A percentile compares a stretch with the other conserved stretches of the same genome.
Conservation (phyloP, 2,329 filamentous ascomycete species). For the Camptophora hylomeconis region DNA sequence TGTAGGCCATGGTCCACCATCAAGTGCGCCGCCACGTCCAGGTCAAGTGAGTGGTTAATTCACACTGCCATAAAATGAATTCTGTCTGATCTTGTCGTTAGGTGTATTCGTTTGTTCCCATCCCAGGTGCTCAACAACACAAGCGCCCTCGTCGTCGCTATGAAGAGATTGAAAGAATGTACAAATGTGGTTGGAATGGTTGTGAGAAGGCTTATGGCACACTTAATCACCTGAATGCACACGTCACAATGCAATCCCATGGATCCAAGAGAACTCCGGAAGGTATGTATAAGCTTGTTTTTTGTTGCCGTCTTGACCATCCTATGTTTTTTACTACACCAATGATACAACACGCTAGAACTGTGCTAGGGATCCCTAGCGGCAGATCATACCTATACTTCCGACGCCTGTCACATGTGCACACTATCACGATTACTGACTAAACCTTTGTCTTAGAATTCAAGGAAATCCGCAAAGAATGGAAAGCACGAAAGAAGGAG, state of each 20-base stretch:
- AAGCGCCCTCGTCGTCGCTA: constrained; percentile 88
- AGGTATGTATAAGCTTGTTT: no score
- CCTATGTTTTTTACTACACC: no score
- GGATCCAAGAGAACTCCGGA: constrained; percentile 90
- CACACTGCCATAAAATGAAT: constrained; percentile 20
- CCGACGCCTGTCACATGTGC: no score
- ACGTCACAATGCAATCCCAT: constrained; percentile 98
- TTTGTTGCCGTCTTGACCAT: no score
- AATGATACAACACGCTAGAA: no score
- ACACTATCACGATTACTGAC: no score
- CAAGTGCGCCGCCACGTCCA: constrained; percentile 47
- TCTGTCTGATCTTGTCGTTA: constrained; percentile 26
- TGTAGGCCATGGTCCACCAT: constrained; percentile 46
- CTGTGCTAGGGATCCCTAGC: no score
- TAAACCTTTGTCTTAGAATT: no score
- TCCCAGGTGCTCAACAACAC: constrained; percentile 87
- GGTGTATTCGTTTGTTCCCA: constrained; percentile 96
- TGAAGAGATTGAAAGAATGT: constrained; percentile 99
- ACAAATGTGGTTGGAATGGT: constrained; percentile 97
- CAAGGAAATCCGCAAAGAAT: constrained; percentile 97
- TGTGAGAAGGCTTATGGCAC: constrained; percentile 99
- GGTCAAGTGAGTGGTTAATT: constrained; percentile 38
- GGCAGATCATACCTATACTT: no score
- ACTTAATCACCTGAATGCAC: constrained; percentile 90
- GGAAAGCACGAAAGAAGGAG: constrained; percentile 99